Evolutionary conservation across 108 stramenopile genomes (phyloP), one percentile per base, ranked within the genome.

Genomic region (Pseudonitzschia delicatissima): DNA sequence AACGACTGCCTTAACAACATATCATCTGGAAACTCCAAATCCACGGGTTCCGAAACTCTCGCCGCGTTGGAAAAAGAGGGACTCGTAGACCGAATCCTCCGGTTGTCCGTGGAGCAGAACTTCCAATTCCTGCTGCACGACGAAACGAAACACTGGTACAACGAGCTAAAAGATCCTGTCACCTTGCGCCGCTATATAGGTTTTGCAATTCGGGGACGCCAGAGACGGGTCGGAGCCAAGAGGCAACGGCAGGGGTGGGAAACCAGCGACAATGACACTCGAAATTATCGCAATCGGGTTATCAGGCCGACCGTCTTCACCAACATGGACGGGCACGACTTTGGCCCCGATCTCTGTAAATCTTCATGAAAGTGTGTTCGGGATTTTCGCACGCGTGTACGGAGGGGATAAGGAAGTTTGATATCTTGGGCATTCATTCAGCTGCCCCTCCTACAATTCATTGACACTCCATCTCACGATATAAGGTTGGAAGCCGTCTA

Each of bases 251-350:
- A 31, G 5, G 15, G 31, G 4, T 7, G 2, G 4, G 17, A 27
- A 33, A 33, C 11, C 4, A 28, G 2, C n/a, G 53, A 33, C 13
- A 28, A 26, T 31, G 29, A 21, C 51, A 52, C 4, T 4, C 5
- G 7, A 13, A 53, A 53, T 8, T 25, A 53, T 17, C 28, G 53
- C 11, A 55, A 34, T 33, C 5, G 31, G 12, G 0, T 18, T 31
- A 12, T 31, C 52, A 25, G 26, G 5, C 8, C 26, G 12, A n/a
- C 26, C 0, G 21, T 28, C 27, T 53, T 53, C 52, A 53, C 52
- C 6, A 53, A 53, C 29, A 53, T 53, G 52, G 26, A 53, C 27
- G 52, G 52, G 48, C n/a, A n/a, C n/a, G n/a, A n/a, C n/a, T n/a
- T n/a, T n/a, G n/a, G n/a, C n/a, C n/a, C n/a, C n/a, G n/a, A n/a